Evolutionary conservation across 2,329 filamentous ascomycete genomes (phyloP).

Genomic region (Botrytis porri): DNA sequence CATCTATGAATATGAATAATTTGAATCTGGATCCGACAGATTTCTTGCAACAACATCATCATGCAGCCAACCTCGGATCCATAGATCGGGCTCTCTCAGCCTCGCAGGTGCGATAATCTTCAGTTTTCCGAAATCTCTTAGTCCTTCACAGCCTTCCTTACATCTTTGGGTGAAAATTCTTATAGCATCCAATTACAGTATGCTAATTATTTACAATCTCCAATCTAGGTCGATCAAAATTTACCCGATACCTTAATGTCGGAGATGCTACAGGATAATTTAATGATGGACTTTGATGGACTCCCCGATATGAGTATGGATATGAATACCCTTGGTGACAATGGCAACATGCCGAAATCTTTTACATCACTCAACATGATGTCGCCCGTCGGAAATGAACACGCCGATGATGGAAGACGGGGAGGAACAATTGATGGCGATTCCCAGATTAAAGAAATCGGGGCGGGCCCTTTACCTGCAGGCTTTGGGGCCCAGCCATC

Average conservation of each 20-base stretch:
- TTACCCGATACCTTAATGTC: conserved; percentile 36
- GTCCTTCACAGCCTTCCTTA: neutral
- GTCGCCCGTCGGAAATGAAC: conserved; percentile 25
- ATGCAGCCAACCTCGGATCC: conserved; percentile 26
- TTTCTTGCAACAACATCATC: conserved; percentile 28
- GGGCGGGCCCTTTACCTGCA: conserved; percentile 37
- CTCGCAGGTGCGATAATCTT: conserved; percentile 31
- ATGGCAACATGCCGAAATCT: conserved; percentile 26
- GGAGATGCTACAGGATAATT: conserved; percentile 46
- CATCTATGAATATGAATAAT: conserved; percentile 28
- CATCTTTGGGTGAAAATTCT: neutral
- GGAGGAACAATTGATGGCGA: conserved; percentile 23
- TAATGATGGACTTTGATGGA: conserved; percentile 41
- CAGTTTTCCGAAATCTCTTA: neutral
- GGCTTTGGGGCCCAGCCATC: conserved; percentile 34
- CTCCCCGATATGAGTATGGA: conserved; percentile 46
- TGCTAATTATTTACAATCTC: conserved; percentile 13
- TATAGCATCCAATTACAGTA: neutral
- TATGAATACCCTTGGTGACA: conserved; percentile 33
- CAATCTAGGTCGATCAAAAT: conserved; percentile 23
- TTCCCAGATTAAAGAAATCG: conserved; percentile 31
- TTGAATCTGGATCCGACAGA: conserved; percentile 30
- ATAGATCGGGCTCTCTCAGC: conserved; percentile 26
- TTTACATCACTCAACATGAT: conserved; percentile 34
- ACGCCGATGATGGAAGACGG: conserved; percentile 22